Evolutionary conservation across 345 rosid genomes (phyloP).

Genomic region (Rhodamnia rubescens): DNA sequence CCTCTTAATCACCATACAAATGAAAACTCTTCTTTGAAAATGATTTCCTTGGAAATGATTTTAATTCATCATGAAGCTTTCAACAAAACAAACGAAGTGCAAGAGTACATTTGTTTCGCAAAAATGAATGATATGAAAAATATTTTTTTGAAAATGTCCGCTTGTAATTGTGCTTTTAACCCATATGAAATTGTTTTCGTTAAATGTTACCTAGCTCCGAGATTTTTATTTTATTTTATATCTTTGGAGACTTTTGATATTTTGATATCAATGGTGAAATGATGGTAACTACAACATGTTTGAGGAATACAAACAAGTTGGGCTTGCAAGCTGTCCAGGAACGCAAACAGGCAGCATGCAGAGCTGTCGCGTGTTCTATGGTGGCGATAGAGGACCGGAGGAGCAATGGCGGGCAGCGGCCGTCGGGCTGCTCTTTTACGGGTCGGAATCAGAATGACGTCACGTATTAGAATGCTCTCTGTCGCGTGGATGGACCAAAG

Average conservation of each 20-base stretch:
- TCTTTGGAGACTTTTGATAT: neutral
- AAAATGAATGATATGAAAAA: neutral
- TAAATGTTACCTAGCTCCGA: neutral
- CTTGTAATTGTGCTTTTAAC: neutral
- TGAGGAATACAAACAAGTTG: neutral
- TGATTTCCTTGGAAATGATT: neutral
- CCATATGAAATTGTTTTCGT: neutral
- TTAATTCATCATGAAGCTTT: neutral
- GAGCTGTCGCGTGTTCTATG: neutral
- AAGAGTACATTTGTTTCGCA: rapidly evolving
- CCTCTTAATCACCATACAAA: too few relatives aligned
- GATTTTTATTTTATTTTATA: neutral
- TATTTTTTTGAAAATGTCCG: too few relatives aligned
- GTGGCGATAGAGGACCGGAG: neutral
- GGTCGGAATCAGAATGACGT: neutral
- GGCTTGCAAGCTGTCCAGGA: neutral
- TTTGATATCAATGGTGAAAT: neutral
- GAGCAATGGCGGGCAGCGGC: neutral
- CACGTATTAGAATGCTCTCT: neutral
- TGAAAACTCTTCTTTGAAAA: too few relatives aligned
- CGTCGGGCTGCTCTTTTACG: neutral
- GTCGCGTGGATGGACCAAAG: neutral
- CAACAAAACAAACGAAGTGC: rapidly evolving
- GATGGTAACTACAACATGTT: neutral
- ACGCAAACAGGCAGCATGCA: neutral